phyloP scores from a whole-genome alignment of 345 rosid genomes.

The Brassica carinata region DNA sequence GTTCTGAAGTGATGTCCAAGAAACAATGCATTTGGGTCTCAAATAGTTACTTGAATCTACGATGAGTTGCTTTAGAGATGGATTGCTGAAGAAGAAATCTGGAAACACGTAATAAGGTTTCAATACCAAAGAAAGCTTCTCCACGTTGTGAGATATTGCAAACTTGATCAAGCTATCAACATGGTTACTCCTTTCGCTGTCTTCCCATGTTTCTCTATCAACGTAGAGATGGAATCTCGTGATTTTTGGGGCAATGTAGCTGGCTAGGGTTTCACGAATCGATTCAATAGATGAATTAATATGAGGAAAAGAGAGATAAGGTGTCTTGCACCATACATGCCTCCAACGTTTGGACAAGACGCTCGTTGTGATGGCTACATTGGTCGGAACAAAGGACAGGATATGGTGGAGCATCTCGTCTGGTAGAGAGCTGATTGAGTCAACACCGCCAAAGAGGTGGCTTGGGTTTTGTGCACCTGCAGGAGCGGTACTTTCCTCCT shows the following conservation, averaged over 20 bases:
- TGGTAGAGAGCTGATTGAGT: conserved; percentile 11
- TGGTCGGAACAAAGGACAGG: conserved; percentile 2
- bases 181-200: not conserved
- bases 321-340: conserved; percentile 1
- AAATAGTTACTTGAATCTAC: not conserved
- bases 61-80: not conserved
- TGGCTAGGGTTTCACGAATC: not conserved
- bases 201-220: no score
- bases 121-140: not conserved
- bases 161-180: conserved; percentile 6
- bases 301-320: not conserved
- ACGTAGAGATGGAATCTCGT: not conserved
- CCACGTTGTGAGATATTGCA: not conserved
- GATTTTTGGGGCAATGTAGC: not conserved
- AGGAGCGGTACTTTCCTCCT: not conserved
- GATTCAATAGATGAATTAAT: not conserved
- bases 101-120: not conserved
- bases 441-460: not conserved
- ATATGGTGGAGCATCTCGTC: conserved; percentile 9
- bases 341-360: conserved; percentile 12
- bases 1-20: conserved; percentile 12
- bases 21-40: not conserved
- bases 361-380: not conserved
- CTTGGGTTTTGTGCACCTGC: not conserved
- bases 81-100: not conserved